These are phyloP conservation scores for Talaromyces liani DNA, from an alignment of 495 filamentous ascomycete genomes.

Conservation along the genomic window DNA sequence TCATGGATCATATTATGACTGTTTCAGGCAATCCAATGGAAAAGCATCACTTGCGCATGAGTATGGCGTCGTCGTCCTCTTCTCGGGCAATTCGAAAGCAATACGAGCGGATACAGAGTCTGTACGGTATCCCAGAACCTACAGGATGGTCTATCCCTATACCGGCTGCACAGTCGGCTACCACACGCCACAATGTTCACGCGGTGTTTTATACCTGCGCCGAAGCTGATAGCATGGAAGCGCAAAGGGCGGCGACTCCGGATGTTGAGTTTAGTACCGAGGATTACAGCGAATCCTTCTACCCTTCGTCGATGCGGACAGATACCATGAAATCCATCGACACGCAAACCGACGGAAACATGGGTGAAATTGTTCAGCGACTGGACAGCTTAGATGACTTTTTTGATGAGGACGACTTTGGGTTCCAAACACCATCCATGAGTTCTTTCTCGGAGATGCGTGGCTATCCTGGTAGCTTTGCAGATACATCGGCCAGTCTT, in stretches of 20 bases:
- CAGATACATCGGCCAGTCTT: constrained; percentile 73
- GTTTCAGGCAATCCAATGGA: constrained; percentile 92
- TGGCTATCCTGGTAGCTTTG: constrained; percentile 55
- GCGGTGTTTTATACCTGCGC: constrained; percentile 89
- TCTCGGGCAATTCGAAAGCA: constrained; percentile 83
- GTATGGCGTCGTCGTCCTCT: constrained; percentile 72
- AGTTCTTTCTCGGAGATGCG: constrained; percentile 40
- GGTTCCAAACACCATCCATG: constrained; percentile 35
- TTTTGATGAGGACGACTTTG: constrained; percentile 60
- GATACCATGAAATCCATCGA: constrained; percentile 92
- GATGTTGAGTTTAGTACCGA: constrained; percentile 90
- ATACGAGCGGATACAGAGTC: constrained; percentile 85
- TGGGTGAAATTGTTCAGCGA: constrained; percentile 80
- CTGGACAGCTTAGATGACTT: constrained; percentile 93
- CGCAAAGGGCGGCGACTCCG: constrained; percentile 60
- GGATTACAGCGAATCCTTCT: constrained; percentile 74
- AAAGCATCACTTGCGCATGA: constrained; percentile 91
- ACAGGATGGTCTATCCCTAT: constrained; percentile 95
- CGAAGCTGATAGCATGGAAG: constrained; percentile 50
- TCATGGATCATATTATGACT: constrained; percentile 89
- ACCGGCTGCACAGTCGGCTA: constrained; percentile 77
- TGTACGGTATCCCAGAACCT: constrained; percentile 94
- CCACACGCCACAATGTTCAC: constrained; percentile 87
- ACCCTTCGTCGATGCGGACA: constrained; percentile 60
- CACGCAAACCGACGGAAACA: constrained; percentile 64